These are phyloP conservation scores for Hibiscus tridactylites DNA, from an alignment of 345 rosid genomes.

Conservation along the genomic window DNA sequence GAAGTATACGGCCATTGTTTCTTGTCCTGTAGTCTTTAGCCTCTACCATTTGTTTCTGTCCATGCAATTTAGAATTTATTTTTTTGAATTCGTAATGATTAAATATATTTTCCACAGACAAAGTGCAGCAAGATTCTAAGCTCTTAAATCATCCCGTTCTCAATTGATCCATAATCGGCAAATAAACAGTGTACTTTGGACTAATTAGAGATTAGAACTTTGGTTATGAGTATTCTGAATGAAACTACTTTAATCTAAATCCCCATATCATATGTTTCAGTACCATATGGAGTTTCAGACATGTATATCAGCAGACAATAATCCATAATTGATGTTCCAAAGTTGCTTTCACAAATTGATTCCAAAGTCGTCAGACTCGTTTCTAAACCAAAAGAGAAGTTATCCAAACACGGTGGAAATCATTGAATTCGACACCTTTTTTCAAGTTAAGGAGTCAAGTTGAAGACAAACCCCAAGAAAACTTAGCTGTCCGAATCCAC, in stretches of 20 bases:
- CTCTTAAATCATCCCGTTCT: not conserved
- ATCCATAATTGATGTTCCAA: not conserved
- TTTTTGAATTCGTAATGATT: too few species aligned
- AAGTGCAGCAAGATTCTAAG: not conserved
- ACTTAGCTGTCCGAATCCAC: not conserved
- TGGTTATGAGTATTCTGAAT: not conserved
- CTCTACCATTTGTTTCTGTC: not conserved
- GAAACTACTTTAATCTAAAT: not conserved
- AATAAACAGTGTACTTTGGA: not conserved
- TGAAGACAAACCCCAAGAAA: not conserved
- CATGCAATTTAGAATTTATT: not conserved
- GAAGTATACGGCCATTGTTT: constrained; percentile 8
- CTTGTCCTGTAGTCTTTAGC: not conserved
- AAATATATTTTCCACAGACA: not conserved
- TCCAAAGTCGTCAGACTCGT: not conserved
- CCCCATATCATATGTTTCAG: too few species aligned
- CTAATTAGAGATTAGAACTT: not conserved
- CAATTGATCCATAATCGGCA: not conserved
- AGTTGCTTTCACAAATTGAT: not conserved
- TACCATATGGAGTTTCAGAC: too few species aligned
- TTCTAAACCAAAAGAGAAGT: not conserved
- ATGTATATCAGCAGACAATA: not conserved
- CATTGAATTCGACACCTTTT: not conserved
- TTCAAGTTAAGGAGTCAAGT: not conserved
- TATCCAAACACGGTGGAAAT: not conserved